Conservation (phyloP, 2,329 filamentous ascomycete species). For the Ophiocordyceps camponoti-floridani region DNA sequence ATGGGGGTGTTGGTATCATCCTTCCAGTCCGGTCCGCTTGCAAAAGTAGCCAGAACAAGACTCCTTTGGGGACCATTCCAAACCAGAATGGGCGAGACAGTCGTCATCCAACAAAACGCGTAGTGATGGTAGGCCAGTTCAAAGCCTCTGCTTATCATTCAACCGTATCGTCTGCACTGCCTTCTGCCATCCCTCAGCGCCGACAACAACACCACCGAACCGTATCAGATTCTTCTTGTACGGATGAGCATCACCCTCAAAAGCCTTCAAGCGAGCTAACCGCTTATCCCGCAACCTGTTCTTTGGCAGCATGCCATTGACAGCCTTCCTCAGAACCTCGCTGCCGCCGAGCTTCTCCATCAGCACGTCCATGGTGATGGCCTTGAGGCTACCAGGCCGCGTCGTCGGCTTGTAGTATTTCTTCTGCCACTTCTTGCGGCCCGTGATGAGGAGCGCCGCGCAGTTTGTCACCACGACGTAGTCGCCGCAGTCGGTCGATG, state of each 20-base stretch:
- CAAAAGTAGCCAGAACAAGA: not conserved
- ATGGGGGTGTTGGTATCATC: not conserved
- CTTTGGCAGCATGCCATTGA: constrained; percentile 95
- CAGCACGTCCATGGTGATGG: constrained; percentile 86
- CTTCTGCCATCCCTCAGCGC: constrained; percentile 33
- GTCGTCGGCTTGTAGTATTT: constrained; percentile 92
- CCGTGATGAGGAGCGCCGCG: constrained; percentile 70
- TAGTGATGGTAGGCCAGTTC: constrained; percentile 5
- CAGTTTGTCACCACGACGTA: constrained; percentile 93
- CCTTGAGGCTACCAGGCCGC: constrained; percentile 67
- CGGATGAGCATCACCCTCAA: constrained; percentile 82
- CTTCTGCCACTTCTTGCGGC: constrained; percentile 86
- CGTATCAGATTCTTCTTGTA: constrained; percentile 76
- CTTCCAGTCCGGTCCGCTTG: not conserved
- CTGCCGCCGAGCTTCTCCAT: constrained; percentile 88
- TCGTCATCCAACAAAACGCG: not conserved
- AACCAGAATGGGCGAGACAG: not conserved
- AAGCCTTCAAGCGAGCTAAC: constrained; percentile 79
- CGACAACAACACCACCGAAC: constrained; percentile 43
- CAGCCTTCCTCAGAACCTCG: constrained; percentile 80
- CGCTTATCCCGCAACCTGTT: constrained; percentile 80
- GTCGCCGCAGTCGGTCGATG: constrained; percentile 95
- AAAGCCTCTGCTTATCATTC: constrained; percentile 32
- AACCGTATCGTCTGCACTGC: constrained; percentile 30
- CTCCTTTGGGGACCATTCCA: not conserved